Conservation (phyloP, 2,329 filamentous ascomycete species). For the Fusarium sp. region DNA sequence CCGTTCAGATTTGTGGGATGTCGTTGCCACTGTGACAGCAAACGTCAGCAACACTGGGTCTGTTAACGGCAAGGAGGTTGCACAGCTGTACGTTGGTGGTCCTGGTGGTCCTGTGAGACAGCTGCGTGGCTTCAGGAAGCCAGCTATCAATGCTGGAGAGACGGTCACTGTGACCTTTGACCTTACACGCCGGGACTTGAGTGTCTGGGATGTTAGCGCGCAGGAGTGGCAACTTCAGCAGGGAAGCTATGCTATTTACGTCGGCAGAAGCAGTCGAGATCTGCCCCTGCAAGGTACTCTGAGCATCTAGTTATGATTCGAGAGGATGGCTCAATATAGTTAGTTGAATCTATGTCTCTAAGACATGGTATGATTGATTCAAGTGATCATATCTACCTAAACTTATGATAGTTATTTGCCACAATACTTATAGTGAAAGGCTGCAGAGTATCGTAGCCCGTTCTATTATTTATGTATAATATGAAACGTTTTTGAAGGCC, state of each 20-base stretch:
- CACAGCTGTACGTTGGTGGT: slow-evolving; percentile 3
- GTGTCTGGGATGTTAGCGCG: background rate
- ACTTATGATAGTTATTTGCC: background rate
- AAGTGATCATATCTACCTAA: too few species aligned
- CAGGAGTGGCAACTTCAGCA: slow-evolving; percentile 20
- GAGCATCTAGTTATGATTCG: background rate
- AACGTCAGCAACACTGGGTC: background rate
- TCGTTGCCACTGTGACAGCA: background rate
- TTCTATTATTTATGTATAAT: background rate
- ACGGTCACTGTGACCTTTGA: background rate
- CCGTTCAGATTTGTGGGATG: background rate
- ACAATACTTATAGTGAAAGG: background rate
- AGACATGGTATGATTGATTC: too few species aligned
- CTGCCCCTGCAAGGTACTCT: background rate
- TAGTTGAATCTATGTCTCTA: background rate
- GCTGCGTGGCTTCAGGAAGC: slow-evolving; percentile 8
- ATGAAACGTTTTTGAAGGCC: fast-evolving
- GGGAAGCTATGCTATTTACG: background rate
- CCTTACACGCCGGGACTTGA: background rate
- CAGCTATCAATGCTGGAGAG: background rate
- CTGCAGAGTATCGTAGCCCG: fast-evolving
- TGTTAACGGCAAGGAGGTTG: background rate
- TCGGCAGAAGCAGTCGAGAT: slow-evolving; percentile 12
- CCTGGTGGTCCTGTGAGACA: background rate
- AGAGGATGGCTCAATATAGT: fast-evolving